Conservation (phyloP, 1,284 basidiomycete genomes). For the Fistulina hepatica region DNA sequence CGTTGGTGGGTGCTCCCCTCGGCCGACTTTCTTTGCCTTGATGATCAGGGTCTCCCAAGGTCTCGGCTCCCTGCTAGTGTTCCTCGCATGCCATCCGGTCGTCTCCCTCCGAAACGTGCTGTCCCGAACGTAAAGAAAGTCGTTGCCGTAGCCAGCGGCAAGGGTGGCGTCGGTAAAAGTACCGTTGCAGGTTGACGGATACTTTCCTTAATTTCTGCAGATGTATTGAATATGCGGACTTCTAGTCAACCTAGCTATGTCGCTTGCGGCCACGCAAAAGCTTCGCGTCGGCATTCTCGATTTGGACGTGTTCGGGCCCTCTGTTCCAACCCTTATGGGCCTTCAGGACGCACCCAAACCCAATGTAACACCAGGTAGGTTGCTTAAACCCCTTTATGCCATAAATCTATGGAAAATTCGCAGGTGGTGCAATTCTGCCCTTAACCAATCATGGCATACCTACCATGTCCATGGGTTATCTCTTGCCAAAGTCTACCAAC, state of each 20-base stretch:
- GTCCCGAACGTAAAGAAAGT: conserved; percentile 66
- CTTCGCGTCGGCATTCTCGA: conserved; percentile 82
- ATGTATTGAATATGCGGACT: conserved; percentile 9
- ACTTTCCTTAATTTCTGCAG: neutral
- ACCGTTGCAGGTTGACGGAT: conserved; percentile 67
- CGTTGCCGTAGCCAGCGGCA: conserved; percentile 85
- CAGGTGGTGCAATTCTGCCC: conserved; percentile 75
- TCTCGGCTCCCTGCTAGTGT: conserved; percentile 21
- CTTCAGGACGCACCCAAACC: conserved; percentile 77
- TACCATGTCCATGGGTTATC: conserved; percentile 96
- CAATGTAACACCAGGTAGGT: conserved; percentile 58
- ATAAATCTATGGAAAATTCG: conserved; percentile 3
- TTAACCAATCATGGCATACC: conserved; percentile 84
- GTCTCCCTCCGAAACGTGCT: conserved; percentile 40
- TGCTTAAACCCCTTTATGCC: neutral
- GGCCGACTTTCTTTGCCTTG: conserved; percentile 8
- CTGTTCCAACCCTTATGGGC: conserved; percentile 92
- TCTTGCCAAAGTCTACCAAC: conserved; percentile 45
- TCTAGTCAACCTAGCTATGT: conserved; percentile 75
- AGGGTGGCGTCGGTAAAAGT: conserved; percentile 96
- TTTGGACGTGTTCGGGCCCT: conserved; percentile 94
- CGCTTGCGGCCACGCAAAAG: conserved; percentile 36
- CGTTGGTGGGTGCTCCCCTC: conserved; percentile 25
- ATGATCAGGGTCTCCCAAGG: conserved; percentile 41
- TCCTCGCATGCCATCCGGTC: conserved; percentile 55